Percentiles rank a stretch among this genome's conserved stretches.
These are phyloP conservation scores for Zygoascus flipseniorum DNA, from an alignment of 805 yeast genomes.

Conservation along the genomic window DNA sequence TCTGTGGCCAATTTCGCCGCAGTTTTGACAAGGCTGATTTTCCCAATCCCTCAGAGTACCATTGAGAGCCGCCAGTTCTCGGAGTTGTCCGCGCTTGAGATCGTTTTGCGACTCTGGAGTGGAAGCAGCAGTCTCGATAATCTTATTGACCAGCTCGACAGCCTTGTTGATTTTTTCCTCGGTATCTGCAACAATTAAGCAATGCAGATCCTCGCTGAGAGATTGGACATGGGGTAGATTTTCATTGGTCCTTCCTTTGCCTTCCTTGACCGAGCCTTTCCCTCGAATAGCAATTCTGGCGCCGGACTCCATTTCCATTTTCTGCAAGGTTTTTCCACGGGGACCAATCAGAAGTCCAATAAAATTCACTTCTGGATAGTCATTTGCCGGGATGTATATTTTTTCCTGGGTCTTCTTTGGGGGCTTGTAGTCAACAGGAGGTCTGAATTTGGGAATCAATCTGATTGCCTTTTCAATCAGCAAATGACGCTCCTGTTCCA, in stretches of 20 bases:
- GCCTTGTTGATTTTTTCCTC: slow-evolving; percentile 73
- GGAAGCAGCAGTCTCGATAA: slow-evolving; percentile 73
- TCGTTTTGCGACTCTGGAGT: slow-evolving; percentile 94
- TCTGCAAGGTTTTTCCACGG: slow-evolving; percentile 81
- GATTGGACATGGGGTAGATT: slow-evolving; percentile 38
- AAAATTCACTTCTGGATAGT: slow-evolving; percentile 87
- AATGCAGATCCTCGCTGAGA: slow-evolving; percentile 79
- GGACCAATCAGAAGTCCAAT: slow-evolving; percentile 91
- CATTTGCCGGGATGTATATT: slow-evolving; percentile 73
- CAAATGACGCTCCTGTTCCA: slow-evolving; percentile 73
- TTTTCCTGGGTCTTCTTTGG: slow-evolving; percentile 73
- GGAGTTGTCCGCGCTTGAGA: slow-evolving; percentile 77
- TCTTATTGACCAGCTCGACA: slow-evolving; percentile 58
- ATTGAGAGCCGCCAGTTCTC: slow-evolving; percentile 87
- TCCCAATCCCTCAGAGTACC: slow-evolving; percentile 74
- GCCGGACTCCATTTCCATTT: slow-evolving; percentile 75
- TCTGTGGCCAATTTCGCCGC: slow-evolving; percentile 61
- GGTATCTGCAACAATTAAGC: slow-evolving; percentile 74
- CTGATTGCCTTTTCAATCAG: slow-evolving; percentile 69
- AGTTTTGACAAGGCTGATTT: slow-evolving; percentile 56
- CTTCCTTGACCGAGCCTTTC: slow-evolving; percentile 91
- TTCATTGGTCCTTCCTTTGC: slow-evolving; percentile 45
- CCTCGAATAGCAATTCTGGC: slow-evolving; percentile 91
- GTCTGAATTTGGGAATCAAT: slow-evolving; percentile 63
- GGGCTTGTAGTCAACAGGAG: slow-evolving; percentile 70